Percentiles rank a stretch among this genome's conserved stretches.
These are phyloP conservation scores for Neurospora tetraspora DNA, from an alignment of 495 filamentous ascomycete genomes.

Conservation along the genomic window DNA sequence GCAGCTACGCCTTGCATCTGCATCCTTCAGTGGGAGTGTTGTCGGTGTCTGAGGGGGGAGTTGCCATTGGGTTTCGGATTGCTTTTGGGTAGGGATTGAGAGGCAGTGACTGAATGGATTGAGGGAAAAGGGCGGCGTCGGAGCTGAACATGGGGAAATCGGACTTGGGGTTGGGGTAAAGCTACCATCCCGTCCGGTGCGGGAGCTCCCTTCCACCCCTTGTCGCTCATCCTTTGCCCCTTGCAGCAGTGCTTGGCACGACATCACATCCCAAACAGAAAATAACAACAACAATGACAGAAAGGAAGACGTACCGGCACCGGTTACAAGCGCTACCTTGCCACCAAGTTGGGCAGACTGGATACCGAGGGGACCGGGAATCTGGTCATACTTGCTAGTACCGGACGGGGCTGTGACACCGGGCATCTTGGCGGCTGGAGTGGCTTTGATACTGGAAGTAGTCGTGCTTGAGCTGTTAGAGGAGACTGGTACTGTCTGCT, in stretches of 20 bases:
- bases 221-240: not conserved
- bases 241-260: not conserved
- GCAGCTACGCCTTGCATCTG: not conserved
- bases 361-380: constrained; percentile 40
- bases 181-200: constrained; percentile 8
- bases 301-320: constrained; percentile 28
- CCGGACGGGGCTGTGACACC: constrained; percentile 15
- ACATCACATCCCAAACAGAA: not conserved
- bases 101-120: not conserved
- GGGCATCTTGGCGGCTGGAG: constrained; percentile 26
- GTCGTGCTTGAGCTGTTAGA: constrained; percentile 9
- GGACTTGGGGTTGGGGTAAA: constrained; percentile 28
- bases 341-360: constrained; percentile 38
- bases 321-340: constrained; percentile 42
- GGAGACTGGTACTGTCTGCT: constrained; percentile 1
- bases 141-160: constrained; percentile 11
- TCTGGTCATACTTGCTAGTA: constrained; percentile 30
- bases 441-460: not conserved
- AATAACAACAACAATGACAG: constrained; percentile 1
- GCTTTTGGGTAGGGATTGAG: not conserved
- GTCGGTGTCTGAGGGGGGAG: not conserved
- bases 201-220: not conserved
- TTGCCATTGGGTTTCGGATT: not conserved
- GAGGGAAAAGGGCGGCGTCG: not conserved
- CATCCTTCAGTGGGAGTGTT: not conserved